phyloP scores from a whole-genome alignment of 306 rosid genomes.

The Ammopiptanthus mongolicus region DNA sequence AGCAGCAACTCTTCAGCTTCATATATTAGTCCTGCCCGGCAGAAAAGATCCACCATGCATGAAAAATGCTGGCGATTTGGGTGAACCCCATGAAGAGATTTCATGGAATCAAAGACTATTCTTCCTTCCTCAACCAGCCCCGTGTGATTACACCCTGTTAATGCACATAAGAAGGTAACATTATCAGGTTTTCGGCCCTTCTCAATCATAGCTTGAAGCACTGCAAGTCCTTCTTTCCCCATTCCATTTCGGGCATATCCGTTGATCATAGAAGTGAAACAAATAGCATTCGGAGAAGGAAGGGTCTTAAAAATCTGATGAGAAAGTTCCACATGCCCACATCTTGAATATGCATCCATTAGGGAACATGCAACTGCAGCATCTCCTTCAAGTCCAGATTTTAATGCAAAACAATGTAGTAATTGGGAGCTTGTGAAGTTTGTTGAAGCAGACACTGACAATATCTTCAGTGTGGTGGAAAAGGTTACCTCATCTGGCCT shows the following conservation, averaged over 20 bases:
- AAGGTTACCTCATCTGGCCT: conserved; percentile 64
- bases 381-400: conserved; percentile 59
- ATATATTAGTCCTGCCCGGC: conserved; percentile 64
- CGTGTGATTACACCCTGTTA: conserved; percentile 66
- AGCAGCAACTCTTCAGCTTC: conserved; percentile 67
- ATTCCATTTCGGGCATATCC: conserved; percentile 74
- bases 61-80: conserved; percentile 71
- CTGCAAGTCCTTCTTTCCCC: conserved; percentile 60
- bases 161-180: conserved; percentile 67
- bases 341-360: conserved; percentile 69
- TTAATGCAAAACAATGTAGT: conserved; percentile 61
- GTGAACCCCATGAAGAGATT: conserved; percentile 36
- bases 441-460: conserved; percentile 46
- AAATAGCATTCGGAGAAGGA: conserved; percentile 53
- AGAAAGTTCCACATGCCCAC: conserved; percentile 58
- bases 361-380: conserved; percentile 61
- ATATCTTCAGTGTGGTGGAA: conserved; percentile 62
- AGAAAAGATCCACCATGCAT: conserved; percentile 79
- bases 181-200: conserved; percentile 66
- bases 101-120: conserved; percentile 55
- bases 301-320: conserved; percentile 45
- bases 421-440: conserved; percentile 45
- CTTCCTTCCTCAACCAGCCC: conserved; percentile 73
- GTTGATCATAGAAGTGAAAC: conserved; percentile 77
- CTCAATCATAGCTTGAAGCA: conserved; percentile 54